Evolutionary conservation across 2,329 filamentous ascomycete genomes (phyloP), one percentile per base, ranked within the genome.

Genomic region (Verticillium nubilum): DNA sequence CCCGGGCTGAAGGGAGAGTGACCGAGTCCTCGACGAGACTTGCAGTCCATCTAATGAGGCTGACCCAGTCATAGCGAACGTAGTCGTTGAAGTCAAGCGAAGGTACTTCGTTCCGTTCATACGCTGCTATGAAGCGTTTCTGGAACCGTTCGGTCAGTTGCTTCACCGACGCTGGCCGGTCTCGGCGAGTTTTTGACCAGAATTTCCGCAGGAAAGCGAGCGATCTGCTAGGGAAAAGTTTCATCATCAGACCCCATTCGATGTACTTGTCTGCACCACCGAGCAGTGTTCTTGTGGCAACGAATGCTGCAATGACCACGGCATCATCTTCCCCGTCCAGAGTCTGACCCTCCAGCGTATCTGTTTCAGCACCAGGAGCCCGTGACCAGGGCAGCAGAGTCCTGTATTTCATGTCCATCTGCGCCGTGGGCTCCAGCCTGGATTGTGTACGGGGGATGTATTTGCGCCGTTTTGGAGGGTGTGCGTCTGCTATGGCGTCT

Each of bases 41-140:
- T 7, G 61, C 56, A 3, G 86, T 81, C 90, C 90, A 94, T 35
- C 81, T 77, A 54, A 92, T 81, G 5, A 93, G 72, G 4, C 70
- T 72, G 10, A 77, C 73, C 89, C 90, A 92, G 67, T 93, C 87
- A 61, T 91, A 91, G 1, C 80, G 79, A 42, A 81, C 70, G 0
- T 86, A 78, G 53, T 88, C 74, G 56, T 89, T 79, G 63, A 84
- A 90, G 68, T 91, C 77, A 23, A 93, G 77, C 2, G 77, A 70
- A 1, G 85, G 80, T 1, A 93, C 64, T 62, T 87, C 80, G 9
- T 81, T 81, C 1, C 77, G 78, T 63, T 86, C 82, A 64, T 92
- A 91, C 0, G 89, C 89, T 54, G 78, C 72, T 5, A 91, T 73
- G 65, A 90, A 91, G 7, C 77, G 79, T 17, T 83, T 76, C 65